Conservation (phyloP, 2,329 filamentous ascomycete genomes). For the Penicillium fuscoglaucum region DNA sequence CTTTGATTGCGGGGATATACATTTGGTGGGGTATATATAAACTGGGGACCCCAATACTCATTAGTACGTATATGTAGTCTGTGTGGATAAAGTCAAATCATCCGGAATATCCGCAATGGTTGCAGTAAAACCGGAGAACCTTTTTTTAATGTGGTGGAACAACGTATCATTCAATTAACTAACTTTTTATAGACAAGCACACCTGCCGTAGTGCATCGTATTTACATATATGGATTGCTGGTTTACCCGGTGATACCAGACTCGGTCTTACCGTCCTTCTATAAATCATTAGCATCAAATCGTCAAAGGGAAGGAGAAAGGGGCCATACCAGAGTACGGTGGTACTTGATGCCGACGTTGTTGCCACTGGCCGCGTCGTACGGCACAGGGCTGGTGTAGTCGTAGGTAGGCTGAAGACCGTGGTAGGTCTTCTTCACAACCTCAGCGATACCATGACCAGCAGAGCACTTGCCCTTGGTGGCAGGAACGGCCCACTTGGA, state of each 20-base stretch:
- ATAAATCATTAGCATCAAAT: constrained; percentile 2
- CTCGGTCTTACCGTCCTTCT: constrained; percentile 22
- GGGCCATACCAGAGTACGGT: constrained; percentile 18
- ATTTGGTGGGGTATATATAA: background rate
- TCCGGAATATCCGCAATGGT: background rate
- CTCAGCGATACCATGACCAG: constrained; percentile 38
- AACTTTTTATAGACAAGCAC: background rate
- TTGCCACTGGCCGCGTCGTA: constrained; percentile 29
- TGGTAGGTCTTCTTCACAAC: constrained; percentile 37
- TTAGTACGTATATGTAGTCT: background rate
- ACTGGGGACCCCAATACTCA: background rate
- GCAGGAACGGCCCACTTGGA: constrained; percentile 34
- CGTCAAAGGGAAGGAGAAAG: too few relatives aligned
- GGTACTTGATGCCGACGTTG: constrained; percentile 29
- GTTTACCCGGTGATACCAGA: constrained; percentile 14
- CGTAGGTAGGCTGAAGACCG: constrained; percentile 31
- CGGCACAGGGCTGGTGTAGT: constrained; percentile 39
- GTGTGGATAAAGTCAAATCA: background rate
- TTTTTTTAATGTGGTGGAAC: too few relatives aligned
- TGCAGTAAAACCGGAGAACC: background rate
- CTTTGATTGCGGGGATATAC: background rate
- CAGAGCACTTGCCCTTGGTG: constrained; percentile 33
- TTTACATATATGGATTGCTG: background rate
- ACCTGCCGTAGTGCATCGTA: background rate
- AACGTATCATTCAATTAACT: background rate